Evolutionary conservation across 2,329 filamentous ascomycete genomes (phyloP).

Genomic region (Thielaviopsis populi): DNA sequence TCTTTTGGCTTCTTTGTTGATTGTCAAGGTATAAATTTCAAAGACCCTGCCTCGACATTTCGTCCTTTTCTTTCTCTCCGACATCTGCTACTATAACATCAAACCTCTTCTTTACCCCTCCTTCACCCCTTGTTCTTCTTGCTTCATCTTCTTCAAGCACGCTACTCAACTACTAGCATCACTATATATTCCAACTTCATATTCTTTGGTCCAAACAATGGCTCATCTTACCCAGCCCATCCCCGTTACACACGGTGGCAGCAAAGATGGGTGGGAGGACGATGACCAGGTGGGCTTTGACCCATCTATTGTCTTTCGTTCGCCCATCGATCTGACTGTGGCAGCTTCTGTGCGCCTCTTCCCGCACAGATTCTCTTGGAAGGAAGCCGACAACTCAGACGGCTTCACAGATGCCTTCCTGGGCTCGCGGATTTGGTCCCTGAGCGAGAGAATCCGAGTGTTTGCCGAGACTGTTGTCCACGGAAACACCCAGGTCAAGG

Average conservation of each 20-base stretch:
- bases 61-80: background rate
- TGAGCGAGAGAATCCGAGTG: background rate
- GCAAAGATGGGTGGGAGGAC: slow-evolving; percentile 4
- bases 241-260: background rate
- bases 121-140: too few species aligned
- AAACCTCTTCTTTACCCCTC: too few species aligned
- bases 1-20: background rate
- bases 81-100: background rate
- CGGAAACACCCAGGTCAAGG: background rate
- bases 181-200: background rate
- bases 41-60: background rate
- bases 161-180: background rate
- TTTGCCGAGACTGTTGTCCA: slow-evolving; percentile 1
- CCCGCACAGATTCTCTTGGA: slow-evolving; percentile 4
- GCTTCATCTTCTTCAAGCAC: background rate
- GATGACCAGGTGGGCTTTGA: slow-evolving; percentile 7
- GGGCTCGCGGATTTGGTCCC: slow-evolving; percentile 7
- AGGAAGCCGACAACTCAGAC: background rate
- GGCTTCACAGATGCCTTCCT: background rate
- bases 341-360: background rate
- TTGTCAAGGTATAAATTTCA: background rate
- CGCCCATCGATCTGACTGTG: slow-evolving; percentile 5
- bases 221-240: slow-evolving; percentile 6
- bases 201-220: background rate
- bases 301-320: slow-evolving; percentile 3